Percentiles rank a stretch among this genome's conserved stretches.
Conservation (phyloP, 192 early-diverging fungal species). For the Gonapodya sp. region DNA sequence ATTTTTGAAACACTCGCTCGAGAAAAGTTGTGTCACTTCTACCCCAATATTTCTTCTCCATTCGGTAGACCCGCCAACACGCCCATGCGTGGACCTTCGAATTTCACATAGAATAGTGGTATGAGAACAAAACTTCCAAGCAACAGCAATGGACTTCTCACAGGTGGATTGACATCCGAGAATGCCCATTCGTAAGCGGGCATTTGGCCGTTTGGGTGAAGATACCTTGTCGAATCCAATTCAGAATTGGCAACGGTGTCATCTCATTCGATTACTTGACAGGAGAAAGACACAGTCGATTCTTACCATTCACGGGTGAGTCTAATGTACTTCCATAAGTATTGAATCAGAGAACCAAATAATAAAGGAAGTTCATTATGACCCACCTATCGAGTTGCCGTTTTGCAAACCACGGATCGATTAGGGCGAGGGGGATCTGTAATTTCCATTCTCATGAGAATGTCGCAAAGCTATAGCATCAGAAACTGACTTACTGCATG, state of each 20-base stretch:
- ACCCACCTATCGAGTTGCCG: constrained; percentile 9
- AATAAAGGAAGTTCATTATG: not conserved
- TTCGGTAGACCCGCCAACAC: constrained; percentile 19
- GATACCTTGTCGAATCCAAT: too few species aligned
- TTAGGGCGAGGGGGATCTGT: not conserved
- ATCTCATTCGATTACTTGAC: too few species aligned
- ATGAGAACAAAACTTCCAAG: not conserved
- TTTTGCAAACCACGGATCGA: constrained; percentile 29
- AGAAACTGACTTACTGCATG: constrained; percentile 19
- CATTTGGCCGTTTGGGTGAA: constrained; percentile 26
- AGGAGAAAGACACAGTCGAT: too few species aligned
- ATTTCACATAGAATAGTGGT: not conserved
- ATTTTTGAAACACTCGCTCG: constrained; percentile 28
- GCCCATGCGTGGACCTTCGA: constrained; percentile 23
- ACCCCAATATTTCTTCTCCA: constrained; percentile 15
- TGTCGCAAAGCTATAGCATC: constrained; percentile 8
- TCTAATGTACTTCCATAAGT: constrained; percentile 11
- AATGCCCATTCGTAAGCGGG: constrained; percentile 30
- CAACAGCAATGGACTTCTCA: not conserved
- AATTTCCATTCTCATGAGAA: not conserved
- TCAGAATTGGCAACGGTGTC: too few species aligned
- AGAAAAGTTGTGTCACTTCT: constrained; percentile 18
- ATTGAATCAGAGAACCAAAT: not conserved
- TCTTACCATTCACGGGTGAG: constrained; percentile 27
- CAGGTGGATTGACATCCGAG: constrained; percentile 21